phyloP scores from a whole-genome alignment of 202 grass and related monocot species.

The Digitaria exilis region DNA sequence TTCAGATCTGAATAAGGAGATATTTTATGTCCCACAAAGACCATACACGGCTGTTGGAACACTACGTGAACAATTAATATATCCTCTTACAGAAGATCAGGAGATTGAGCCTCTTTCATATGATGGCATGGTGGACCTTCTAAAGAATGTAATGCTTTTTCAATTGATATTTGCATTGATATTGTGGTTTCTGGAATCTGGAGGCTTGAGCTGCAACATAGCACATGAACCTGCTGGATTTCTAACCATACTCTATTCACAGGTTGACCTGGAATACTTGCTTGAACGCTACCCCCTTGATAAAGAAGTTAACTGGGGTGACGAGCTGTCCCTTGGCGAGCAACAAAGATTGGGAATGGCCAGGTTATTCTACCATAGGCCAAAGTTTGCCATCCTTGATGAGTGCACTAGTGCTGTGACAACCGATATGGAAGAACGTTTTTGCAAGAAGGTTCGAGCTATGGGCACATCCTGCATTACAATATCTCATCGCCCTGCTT shows the following conservation, averaged over 20 bases:
- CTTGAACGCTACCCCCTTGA: slow-evolving; percentile 91
- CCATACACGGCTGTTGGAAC: slow-evolving; percentile 99
- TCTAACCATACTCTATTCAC: slow-evolving; percentile 43
- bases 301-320: slow-evolving; percentile 98
- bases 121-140: slow-evolving; percentile 87
- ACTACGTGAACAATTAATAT: slow-evolving; percentile 95
- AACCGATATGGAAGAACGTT: slow-evolving; percentile 97
- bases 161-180: slow-evolving; percentile 34
- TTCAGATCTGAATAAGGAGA: slow-evolving; percentile 99
- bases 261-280: slow-evolving; percentile 99
- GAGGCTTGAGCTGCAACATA: slow-evolving; percentile 34
- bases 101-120: slow-evolving; percentile 78
- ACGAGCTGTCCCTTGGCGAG: slow-evolving; percentile 96
- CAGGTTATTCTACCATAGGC: slow-evolving; percentile 97
- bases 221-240: slow-evolving; percentile 41
- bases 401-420: slow-evolving; percentile 99
- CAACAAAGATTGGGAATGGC: slow-evolving; percentile 99
- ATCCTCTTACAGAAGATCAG: slow-evolving; percentile 87
- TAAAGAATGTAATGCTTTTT: slow-evolving; percentile 84
- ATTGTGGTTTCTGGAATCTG: slow-evolving; percentile 32
- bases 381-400: slow-evolving; percentile 98
- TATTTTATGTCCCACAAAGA: slow-evolving; percentile 99
- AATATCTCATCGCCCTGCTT: slow-evolving; percentile 93
- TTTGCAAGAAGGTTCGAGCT: slow-evolving; percentile 90
- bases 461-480: slow-evolving; percentile 99